Percentiles rank a stretch among this genome's conserved stretches.
Conservation (phyloP, 148 eudicot genomes). For the Oxyria digyna region DNA sequence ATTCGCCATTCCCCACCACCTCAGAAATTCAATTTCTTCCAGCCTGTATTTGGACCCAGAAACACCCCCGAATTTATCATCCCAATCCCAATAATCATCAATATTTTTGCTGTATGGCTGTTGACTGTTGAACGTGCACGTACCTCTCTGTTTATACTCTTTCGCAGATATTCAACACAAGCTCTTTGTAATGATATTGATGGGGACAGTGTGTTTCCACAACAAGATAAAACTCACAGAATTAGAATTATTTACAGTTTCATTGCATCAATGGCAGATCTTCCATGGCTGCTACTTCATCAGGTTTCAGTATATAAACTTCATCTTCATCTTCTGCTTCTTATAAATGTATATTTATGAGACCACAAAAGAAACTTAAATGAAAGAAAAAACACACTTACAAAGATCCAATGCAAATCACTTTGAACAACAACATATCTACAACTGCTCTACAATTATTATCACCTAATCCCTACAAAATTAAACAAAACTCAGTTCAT, state of each 20-base stretch:
- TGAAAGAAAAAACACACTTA: not conserved
- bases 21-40: not conserved
- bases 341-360: not conserved
- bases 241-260: no score
- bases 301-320: no score
- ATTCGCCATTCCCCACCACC: not conserved
- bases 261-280: not conserved
- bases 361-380: not conserved
- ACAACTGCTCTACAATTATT: not conserved
- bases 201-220: not conserved
- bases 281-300: not conserved
- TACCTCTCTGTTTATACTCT: not conserved
- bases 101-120: not conserved
- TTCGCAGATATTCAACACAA: not conserved
- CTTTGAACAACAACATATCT: not conserved
- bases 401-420: not conserved
- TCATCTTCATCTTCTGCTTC: not conserved
- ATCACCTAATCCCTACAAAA: constrained; percentile 1
- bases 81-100: not conserved
- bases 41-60: not conserved
- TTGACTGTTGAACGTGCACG: not conserved
- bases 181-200: not conserved
- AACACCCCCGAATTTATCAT: not conserved
- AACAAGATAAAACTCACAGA: not conserved
- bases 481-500: not conserved